Evolutionary conservation across 2,329 filamentous ascomycete genomes (phyloP).

Genomic region (Aureobasidium zeae): DNA sequence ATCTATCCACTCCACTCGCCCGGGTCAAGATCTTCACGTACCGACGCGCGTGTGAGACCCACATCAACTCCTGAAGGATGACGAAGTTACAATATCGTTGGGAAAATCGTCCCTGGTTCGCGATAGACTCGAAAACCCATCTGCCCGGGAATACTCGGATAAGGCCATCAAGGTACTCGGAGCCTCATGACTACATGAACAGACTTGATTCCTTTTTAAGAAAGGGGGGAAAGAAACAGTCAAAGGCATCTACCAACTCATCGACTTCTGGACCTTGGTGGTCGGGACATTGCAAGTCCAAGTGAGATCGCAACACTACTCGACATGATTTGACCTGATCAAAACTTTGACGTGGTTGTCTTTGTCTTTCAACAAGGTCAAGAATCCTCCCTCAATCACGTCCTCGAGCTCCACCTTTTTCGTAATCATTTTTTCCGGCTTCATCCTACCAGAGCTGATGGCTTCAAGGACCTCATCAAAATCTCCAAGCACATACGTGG

Average conservation of each 20-base stretch:
- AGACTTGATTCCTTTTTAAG: neutral
- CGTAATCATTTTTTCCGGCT: conserved; percentile 41
- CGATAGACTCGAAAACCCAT: neutral
- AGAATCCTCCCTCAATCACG: conserved; percentile 40
- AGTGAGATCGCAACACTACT: neutral
- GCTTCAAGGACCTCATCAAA: conserved; percentile 43
- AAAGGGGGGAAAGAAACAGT: no score
- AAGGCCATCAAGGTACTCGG: neutral
- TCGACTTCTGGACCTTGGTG: neutral
- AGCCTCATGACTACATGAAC: conserved; percentile 12
- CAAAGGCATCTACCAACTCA: no score
- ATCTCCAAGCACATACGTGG: conserved; percentile 44
- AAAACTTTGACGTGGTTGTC: conserved; percentile 43
- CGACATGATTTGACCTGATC: conserved; percentile 22
- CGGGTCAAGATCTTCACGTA: neutral
- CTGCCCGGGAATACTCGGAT: no score
- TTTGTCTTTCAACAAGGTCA: conserved; percentile 40
- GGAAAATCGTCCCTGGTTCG: neutral
- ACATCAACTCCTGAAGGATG: neutral
- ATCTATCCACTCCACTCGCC: no score
- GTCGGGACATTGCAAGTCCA: conserved; percentile 4
- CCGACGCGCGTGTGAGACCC: neutral
- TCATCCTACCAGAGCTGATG: conserved; percentile 36
- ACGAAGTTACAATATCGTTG: neutral
- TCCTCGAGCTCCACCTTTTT: conserved; percentile 38